Evolutionary conservation across 768 basidiomycete species (phyloP), one percentile per base, ranked within the genome.

Genomic region (Panaeolus cyanescens): DNA sequence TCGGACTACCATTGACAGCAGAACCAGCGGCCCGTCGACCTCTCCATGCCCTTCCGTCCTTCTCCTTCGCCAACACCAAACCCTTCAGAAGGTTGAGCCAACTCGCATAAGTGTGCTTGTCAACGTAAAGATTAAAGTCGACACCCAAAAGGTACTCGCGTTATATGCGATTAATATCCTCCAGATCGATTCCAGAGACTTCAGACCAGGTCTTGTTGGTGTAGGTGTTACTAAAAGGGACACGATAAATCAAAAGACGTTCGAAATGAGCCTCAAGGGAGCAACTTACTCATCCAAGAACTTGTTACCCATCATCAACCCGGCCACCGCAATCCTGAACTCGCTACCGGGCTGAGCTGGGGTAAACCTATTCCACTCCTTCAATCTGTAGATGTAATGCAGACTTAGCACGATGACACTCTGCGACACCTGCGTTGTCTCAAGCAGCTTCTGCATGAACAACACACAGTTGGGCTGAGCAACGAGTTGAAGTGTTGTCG

Each of bases 171-270:
- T 96, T 96, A 70, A 99, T 89, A 69, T 96, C 95, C 13, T 72
- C 69, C 64, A 98, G 77, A 4, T 89, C 84, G 67, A 97, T 93
- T 15, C 90, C 90, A 1, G 95, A 93, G 5, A 99, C 91, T 59
- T 95, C 91, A 2, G 96, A 89, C 95, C 95, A 99, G 0, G 96
- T 98, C 73, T 92, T 90, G 80, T 96, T 97, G 55, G 95, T 97
- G 79, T 97, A 99, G 0, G 95, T 96, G 75, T 98, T 98, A 72
- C 96, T 96, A 68, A 1, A 50, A 62, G 61, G 36, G n/a, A n/a
- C n/a, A n/a, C 13, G 34, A 32, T 37, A n/a, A 32, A 36, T 40
- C n/a, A n/a, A 50, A 50, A 56, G 56, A 33, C 67, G 60, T 45
- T 32, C 19, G 32, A 61, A 31, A 54, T 55, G 33, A 60, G n/a